Evolutionary conservation across 176 grass and related monocot genomes (phyloP), one percentile per base, ranked within the genome.

Genomic region (Metroxylon sagu): DNA sequence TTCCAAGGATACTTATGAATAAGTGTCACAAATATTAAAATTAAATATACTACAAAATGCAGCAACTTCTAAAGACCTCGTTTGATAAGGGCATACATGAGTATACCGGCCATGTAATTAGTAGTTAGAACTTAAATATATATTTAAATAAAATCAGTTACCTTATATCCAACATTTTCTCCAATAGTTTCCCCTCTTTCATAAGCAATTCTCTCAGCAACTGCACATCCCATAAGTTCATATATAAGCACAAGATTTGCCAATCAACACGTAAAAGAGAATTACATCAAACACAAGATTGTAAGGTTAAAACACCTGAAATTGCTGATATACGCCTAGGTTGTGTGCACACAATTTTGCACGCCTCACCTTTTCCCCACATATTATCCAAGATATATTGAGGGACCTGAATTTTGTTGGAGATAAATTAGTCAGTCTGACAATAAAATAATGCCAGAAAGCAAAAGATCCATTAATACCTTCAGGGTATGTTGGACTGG

Each of bases 311-410:
- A 85, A 63, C 28, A 91, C 92, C 92, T 82, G 92, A 91, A 54
- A 91, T 88, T 49, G 92, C 92, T 75, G 92, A 97, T 77, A 97
- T 91, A 27, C 87, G 86, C 39, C 92, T 83, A 5, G 92, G 87
- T 73, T 97, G 92, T 75, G 92, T 91, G 76, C 92, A 97, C 62
- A 97, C 62, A 56, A 97, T 76, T 81, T 91, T 97, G 73, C 92
- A 97, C 27, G 78, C 75, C 56, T 91, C 81, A 26, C 81, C 81
- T 64, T 85, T 97, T 65, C 61, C 78, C 92, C 92, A 97, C 73
- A 97, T 85, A 76, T 88, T 52, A 78, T 97, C 92, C 62, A 97
- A 85, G 65, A 97, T 87, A 82, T 80, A 97, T 83, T 97, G 92
- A 78, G 92, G 92, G 61, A 97, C 92, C 92, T 97, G 50, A 85